phyloP scores from a whole-genome alignment of 2,329 filamentous ascomycete genomes.

The Dactylella cylindrospora region DNA sequence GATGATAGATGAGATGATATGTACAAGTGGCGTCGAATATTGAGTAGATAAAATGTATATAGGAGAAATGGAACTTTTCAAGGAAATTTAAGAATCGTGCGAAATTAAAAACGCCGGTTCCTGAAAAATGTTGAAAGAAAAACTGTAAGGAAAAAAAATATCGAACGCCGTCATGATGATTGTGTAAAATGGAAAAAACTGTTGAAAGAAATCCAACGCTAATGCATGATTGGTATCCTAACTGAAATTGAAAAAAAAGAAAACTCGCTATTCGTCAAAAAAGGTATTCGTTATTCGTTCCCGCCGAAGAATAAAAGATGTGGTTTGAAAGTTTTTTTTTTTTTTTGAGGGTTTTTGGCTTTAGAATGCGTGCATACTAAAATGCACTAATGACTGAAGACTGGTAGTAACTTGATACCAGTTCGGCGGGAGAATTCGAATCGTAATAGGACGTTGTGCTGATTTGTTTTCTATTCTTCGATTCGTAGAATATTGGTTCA shows the following conservation, averaged over 20 bases:
- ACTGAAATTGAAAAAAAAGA: conserved; percentile 5
- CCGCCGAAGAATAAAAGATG: conserved; percentile 19
- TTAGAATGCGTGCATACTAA: conserved; percentile 34
- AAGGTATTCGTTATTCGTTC: conserved; percentile 34
- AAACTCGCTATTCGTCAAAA: conserved; percentile 37
- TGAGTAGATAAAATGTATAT: conserved; percentile 1
- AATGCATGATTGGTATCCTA: conserved; percentile 11
- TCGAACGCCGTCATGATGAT: too few relatives aligned
- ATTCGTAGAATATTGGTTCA: conserved; percentile 38
- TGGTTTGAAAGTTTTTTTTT: background rate
- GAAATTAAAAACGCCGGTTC: conserved; percentile 7
- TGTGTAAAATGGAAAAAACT: too few relatives aligned
- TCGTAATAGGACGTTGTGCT: conserved; percentile 7
- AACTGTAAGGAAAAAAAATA: background rate
- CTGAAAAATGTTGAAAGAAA: conserved; percentile 1
- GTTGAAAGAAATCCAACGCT: conserved; percentile 5
- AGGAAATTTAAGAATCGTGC: background rate
- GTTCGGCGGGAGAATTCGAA: background rate
- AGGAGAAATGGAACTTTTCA: background rate
- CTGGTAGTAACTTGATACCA: conserved; percentile 29
- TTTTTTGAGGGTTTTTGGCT: too few relatives aligned
- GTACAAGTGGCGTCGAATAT: background rate
- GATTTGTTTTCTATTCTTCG: conserved; percentile 17
- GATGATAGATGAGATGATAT: conserved; percentile 6
- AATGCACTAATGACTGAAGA: conserved; percentile 35